These are phyloP conservation scores for Carex littledalei DNA, from an alignment of 176 grass and related monocot species.

Conservation along the genomic window DNA sequence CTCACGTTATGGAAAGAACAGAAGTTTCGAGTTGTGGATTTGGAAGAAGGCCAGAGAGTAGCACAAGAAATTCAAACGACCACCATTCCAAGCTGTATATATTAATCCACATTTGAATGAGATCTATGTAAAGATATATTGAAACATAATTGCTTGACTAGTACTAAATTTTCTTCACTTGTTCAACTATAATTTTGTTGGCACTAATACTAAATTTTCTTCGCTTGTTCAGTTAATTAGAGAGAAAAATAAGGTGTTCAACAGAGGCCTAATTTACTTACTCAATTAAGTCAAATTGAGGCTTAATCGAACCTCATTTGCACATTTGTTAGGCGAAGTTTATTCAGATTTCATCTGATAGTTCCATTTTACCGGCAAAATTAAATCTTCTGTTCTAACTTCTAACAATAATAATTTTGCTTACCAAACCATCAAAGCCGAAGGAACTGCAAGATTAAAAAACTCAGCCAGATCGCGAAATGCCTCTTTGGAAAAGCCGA, in stretches of 20 bases:
- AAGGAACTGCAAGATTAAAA: slow-evolving; percentile 63
- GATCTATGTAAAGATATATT: not conserved
- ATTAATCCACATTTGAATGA: not conserved
- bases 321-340: not conserved
- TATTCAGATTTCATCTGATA: slow-evolving; percentile 7
- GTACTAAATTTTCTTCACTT: not conserved
- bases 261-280: not conserved
- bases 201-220: not conserved
- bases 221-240: not conserved
- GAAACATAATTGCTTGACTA: not conserved
- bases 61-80: slow-evolving; percentile 79
- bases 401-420: slow-evolving; percentile 5
- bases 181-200: not conserved
- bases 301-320: not conserved
- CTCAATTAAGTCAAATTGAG: not conserved
- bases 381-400: not conserved
- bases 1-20: slow-evolving; percentile 59
- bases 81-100: slow-evolving; percentile 67
- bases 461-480: slow-evolving; percentile 38
- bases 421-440: slow-evolving; percentile 86
- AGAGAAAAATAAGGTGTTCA: not conserved
- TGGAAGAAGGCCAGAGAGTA: slow-evolving; percentile 84
- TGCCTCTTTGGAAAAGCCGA: slow-evolving; percentile 50
- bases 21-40: slow-evolving; percentile 82
- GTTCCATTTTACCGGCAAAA: not conserved